phyloP scores from a whole-genome alignment of 2,329 filamentous ascomycete species.

The Cladosporium sphaerospermum region DNA sequence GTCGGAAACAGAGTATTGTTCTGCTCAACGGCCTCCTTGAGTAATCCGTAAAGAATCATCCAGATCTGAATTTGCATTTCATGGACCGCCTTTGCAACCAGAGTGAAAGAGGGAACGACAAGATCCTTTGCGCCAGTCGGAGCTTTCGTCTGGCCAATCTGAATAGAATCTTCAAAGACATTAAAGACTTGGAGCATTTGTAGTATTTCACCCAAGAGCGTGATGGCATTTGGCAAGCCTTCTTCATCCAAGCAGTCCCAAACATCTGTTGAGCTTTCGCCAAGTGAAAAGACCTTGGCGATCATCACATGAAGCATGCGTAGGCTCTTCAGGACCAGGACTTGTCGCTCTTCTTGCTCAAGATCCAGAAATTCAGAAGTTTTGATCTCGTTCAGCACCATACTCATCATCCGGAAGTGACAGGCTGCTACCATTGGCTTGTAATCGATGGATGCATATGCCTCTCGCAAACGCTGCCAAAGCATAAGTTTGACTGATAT shows the following conservation, averaged over 20 bases:
- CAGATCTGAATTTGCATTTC: conserved; percentile 85
- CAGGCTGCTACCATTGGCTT: conserved; percentile 84
- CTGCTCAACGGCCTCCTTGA: conserved; percentile 69
- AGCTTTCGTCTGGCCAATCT: conserved; percentile 63
- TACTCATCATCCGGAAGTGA: conserved; percentile 76
- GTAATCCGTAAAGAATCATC: conserved; percentile 76
- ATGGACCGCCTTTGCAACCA: conserved; percentile 49
- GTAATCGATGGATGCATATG: conserved; percentile 80
- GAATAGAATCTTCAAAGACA: conserved; percentile 78
- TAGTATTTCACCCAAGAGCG: conserved; percentile 63
- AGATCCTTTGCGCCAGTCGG: conserved; percentile 50
- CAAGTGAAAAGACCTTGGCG: conserved; percentile 60
- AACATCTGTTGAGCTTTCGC: conserved; percentile 59
- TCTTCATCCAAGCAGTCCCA: conserved; percentile 81
- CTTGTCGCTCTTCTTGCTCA: conserved; percentile 58
- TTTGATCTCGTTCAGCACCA: conserved; percentile 61
- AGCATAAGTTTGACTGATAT: conserved; percentile 78
- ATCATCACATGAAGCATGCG: conserved; percentile 74
- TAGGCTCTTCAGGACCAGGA: conserved; percentile 67
- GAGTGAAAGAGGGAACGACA: conserved; percentile 21
- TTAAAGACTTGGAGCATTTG: conserved; percentile 73
- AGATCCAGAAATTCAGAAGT: conserved; percentile 50
- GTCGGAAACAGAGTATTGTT: conserved; percentile 58
- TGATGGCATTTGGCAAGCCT: conserved; percentile 67
- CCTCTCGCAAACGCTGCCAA: conserved; percentile 85